Percentiles rank a stretch among this genome's conserved stretches.
Evolutionary conservation across 1,284 basidiomycete species (phyloP).

Genomic region (Peniophora sp.): DNA sequence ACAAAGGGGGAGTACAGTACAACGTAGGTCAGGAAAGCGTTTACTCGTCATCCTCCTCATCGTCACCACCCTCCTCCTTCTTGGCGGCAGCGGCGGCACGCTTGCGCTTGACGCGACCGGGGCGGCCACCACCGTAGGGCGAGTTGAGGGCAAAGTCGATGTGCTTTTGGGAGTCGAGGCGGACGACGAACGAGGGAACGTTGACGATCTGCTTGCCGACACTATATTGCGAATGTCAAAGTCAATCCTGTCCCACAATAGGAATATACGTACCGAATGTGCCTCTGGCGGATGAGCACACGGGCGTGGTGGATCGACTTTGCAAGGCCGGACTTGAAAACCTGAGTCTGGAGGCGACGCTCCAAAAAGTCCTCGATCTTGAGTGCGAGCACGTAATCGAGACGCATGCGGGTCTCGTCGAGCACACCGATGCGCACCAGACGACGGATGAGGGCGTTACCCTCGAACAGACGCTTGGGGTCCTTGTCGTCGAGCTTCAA

Average conservation of each 20-base stretch:
- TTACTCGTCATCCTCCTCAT: conserved; percentile 80
- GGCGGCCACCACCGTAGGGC: conserved; percentile 94
- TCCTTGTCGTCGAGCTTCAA: conserved; percentile 99
- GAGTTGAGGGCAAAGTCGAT: conserved; percentile 98
- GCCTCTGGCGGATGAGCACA: conserved; percentile 94
- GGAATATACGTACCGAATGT: conserved; percentile 86
- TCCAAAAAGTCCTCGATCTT: conserved; percentile 99
- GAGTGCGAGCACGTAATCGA: conserved; percentile 98
- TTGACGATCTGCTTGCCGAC: conserved; percentile 99
- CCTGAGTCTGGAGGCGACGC: conserved; percentile 97
- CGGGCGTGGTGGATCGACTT: conserved; percentile 99
- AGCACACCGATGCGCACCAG: conserved; percentile 99
- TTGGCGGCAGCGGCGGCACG: conserved; percentile 89
- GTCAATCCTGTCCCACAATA: too few relatives aligned
- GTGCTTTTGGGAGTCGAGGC: conserved; percentile 96
- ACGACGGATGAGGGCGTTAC: conserved; percentile 98
- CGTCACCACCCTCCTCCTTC: conserved; percentile 86
- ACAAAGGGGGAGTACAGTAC: conserved; percentile 8
- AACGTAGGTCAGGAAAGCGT: conserved; percentile 13
- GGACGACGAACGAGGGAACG: conserved; percentile 98
- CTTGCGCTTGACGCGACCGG: conserved; percentile 99
- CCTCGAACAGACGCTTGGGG: conserved; percentile 99
- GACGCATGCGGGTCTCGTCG: conserved; percentile 97
- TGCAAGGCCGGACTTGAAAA: conserved; percentile 98
- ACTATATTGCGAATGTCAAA: conserved; percentile 29